A percentile compares a stretch with the other conserved stretches of the same genome.
phyloP scores from a whole-genome alignment of 1,284 basidiomycete species.

The Ustilago loliicola region DNA sequence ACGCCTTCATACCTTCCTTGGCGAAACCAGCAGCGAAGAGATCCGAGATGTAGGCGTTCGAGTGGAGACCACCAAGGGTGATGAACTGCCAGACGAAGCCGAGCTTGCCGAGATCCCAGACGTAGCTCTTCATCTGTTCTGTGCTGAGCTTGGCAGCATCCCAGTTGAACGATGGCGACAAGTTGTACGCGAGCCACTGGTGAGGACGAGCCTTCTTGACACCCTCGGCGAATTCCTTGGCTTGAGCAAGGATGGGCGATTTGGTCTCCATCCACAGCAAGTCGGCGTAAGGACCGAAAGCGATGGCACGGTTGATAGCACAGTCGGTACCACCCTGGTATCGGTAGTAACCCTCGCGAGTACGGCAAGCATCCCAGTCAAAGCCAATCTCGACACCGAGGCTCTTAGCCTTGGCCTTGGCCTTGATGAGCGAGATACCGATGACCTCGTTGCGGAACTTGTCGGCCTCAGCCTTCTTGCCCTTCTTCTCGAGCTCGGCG shows the following conservation, averaged over 20 bases:
- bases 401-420: conserved; percentile 82
- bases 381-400: conserved; percentile 83
- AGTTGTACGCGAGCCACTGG: conserved; percentile 70
- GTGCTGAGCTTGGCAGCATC: conserved; percentile 78
- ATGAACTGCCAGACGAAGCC: conserved; percentile 99
- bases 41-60: conserved; percentile 96
- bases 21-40: conserved; percentile 88
- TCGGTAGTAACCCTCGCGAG: conserved; percentile 94
- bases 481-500: conserved; percentile 79
- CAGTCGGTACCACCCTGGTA: conserved; percentile 97
- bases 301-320: conserved; percentile 90
- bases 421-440: conserved; percentile 79
- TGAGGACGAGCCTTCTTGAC: conserved; percentile 63
- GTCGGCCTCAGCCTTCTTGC: conserved; percentile 71
- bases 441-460: conserved; percentile 77
- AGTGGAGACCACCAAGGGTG: conserved; percentile 94
- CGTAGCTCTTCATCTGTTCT: conserved; percentile 87
- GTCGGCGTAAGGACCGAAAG: conserved; percentile 93
- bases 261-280: conserved; percentile 84
- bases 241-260: conserved; percentile 93
- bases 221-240: conserved; percentile 84
- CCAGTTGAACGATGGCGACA: conserved; percentile 73
- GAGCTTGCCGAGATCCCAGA: conserved; percentile 93
- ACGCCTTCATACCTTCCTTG: conserved; percentile 80
- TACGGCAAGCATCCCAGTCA: conserved; percentile 94